These are phyloP conservation scores for Artomyces pyxidatus DNA, from an alignment of 768 basidiomycete species.

Conservation along the genomic window DNA sequence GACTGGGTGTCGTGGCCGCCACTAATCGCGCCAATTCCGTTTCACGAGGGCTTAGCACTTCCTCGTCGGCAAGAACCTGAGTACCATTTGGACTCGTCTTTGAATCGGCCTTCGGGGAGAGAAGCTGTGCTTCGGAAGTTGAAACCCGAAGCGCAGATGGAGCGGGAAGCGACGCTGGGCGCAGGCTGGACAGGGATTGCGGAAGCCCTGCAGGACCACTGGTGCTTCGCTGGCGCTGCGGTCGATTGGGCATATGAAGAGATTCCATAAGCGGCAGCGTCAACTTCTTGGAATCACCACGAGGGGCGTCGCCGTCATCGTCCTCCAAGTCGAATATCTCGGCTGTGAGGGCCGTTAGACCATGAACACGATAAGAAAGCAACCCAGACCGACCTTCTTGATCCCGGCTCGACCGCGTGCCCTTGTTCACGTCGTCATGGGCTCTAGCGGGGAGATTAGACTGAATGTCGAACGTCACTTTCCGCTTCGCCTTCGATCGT, in stretches of 20 bases:
- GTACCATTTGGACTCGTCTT: slow-evolving; percentile 11
- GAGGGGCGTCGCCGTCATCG: slow-evolving; percentile 29
- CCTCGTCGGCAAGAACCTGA: too few relatives aligned
- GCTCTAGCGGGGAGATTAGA: slow-evolving; percentile 36
- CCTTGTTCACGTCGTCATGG: slow-evolving; percentile 14
- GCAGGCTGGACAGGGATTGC: slow-evolving; percentile 48
- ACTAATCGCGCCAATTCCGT: slow-evolving; percentile 52
- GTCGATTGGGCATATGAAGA: slow-evolving; percentile 20
- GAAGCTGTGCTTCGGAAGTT: slow-evolving; percentile 5
- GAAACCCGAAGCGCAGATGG: slow-evolving; percentile 46
- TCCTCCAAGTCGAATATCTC: slow-evolving; percentile 70
- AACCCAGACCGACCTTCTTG: slow-evolving; percentile 31
- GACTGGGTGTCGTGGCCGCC: slow-evolving; percentile 63
- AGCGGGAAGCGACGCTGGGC: slow-evolving; percentile 62
- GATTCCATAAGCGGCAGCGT: slow-evolving; percentile 30
- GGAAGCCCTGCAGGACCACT: slow-evolving; percentile 35
- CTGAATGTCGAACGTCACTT: slow-evolving; percentile 67
- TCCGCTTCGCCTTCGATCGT: slow-evolving; percentile 46
- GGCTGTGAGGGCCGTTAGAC: slow-evolving; percentile 20
- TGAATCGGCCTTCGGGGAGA: not conserved
- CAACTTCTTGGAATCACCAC: slow-evolving; percentile 23
- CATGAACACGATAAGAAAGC: not conserved
- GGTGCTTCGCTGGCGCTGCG: slow-evolving; percentile 19
- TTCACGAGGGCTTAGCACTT: slow-evolving; percentile 32
- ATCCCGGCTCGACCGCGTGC: slow-evolving; percentile 1